A percentile compares a stretch with the other conserved stretches of the same genome.
Evolutionary conservation across 2,329 filamentous ascomycete genomes (phyloP).

Genomic region (Colletotrichum sp.): DNA sequence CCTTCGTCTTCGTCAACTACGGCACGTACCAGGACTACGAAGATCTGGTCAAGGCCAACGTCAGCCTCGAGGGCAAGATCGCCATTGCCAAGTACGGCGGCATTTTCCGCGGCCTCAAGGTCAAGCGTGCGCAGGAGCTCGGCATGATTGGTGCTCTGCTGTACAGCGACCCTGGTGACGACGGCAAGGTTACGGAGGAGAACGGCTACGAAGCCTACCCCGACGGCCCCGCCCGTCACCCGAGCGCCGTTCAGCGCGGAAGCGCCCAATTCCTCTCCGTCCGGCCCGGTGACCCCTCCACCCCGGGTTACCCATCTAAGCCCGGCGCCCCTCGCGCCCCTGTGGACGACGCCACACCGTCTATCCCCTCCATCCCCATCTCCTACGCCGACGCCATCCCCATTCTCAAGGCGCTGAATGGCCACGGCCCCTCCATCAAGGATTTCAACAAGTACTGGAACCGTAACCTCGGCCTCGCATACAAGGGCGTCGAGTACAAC

Average conservation of each 20-base stretch:
- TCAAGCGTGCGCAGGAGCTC: conserved; percentile 89
- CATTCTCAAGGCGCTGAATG: conserved; percentile 88
- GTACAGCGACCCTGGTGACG: conserved; percentile 89
- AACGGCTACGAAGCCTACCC: conserved; percentile 85
- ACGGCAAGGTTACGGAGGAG: conserved; percentile 79
- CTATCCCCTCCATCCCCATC: conserved; percentile 89
- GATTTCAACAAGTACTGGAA: conserved; percentile 78
- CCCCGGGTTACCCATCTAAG: conserved; percentile 91
- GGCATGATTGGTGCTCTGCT: conserved; percentile 87
- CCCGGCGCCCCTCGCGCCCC: conserved; percentile 82
- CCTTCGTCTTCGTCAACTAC: conserved; percentile 90
- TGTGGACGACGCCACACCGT: conserved; percentile 73
- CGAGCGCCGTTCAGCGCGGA: conserved; percentile 88
- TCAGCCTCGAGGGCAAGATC: conserved; percentile 84
- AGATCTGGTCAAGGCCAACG: conserved; percentile 76
- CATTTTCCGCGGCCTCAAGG: conserved; percentile 88
- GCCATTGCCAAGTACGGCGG: conserved; percentile 85
- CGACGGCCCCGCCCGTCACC: conserved; percentile 84
- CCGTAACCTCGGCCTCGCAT: conserved; percentile 72
- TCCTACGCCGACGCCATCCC: conserved; percentile 88
- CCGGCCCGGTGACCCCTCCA: conserved; percentile 77
- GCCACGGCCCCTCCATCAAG: conserved; percentile 78
- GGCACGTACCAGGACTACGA: conserved; percentile 87
- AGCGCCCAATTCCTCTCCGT: conserved; percentile 82
- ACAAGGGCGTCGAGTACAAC: conserved; percentile 85